phyloP scores from a whole-genome alignment of 2,329 filamentous ascomycete species.

The Aspergillus oerlinghausenensis region DNA sequence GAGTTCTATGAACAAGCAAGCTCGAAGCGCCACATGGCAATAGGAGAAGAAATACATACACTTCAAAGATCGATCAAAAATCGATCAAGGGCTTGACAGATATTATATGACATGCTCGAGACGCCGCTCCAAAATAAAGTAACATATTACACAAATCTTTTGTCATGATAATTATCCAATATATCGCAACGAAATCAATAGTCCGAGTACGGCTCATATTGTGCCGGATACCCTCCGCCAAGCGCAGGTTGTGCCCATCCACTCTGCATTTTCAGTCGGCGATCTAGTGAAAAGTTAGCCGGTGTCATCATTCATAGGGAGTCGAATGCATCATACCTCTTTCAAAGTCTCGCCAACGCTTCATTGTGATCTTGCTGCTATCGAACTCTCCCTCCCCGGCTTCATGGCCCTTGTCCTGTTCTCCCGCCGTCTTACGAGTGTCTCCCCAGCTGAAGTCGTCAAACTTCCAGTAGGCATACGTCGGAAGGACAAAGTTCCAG shows the following conservation, averaged over 20 bases:
- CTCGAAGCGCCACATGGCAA: background rate
- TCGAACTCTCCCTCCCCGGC: conserved; percentile 96
- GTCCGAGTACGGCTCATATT: conserved; percentile 36
- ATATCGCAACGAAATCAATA: conserved; percentile 20
- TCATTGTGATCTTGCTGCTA: conserved; percentile 98
- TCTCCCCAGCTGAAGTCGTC: conserved; percentile 99
- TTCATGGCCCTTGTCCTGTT: conserved; percentile 76
- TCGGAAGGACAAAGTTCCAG: conserved; percentile 95
- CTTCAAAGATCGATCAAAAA: background rate
- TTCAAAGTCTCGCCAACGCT: conserved; percentile 97
- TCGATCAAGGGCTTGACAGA: background rate
- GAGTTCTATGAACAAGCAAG: background rate
- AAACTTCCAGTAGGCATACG: conserved; percentile 98
- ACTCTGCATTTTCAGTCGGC: conserved; percentile 28
- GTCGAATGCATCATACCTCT: conserved; percentile 47
- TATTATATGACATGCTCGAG: background rate
- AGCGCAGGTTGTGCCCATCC: conserved; percentile 9
- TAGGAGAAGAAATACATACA: background rate
- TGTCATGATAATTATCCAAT: background rate
- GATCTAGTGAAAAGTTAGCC: conserved; percentile 28
- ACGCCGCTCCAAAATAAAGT: background rate
- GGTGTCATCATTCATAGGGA: background rate
- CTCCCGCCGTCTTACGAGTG: conserved; percentile 88
- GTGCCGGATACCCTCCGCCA: conserved; percentile 24
- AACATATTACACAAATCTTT: background rate